Base-by-base conservation (phyloP, 208 protist species). In the Crithidia acanthocephali region DNA sequence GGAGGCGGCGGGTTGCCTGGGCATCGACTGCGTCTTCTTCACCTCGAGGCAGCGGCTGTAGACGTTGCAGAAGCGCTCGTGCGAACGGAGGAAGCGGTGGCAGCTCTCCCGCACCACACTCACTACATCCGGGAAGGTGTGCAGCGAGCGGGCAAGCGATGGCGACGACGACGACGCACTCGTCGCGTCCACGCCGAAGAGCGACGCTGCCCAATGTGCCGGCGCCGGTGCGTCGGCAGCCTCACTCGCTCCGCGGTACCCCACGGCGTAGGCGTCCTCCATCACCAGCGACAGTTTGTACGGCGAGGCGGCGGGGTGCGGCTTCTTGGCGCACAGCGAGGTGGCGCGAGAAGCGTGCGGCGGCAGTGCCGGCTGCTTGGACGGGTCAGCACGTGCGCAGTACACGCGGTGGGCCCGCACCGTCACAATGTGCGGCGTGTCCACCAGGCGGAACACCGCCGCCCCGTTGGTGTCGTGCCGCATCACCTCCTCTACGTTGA, bases 381-480 rank as follows among this genome's bases (percentile, higher is more conserved):
- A 2, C 13, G 61, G n/a, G 13, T 53, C 50, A 3, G 62, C 56
- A 11, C 48, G 65, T 25, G 74, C 79, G 68, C 85, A 90, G 69
- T 80, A 82, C 2, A 89, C 83, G 33, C 83, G 84, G 55, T 95
- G 87, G 2, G 87, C 80, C 3, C 81, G 78, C 22, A 95, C 51
- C 23, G 78, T 83, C 15, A 92, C 86, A 9, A 72, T 37, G 18
- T 52, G 50, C 4, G 60, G 65, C 22, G 42, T 48, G 20, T 61
- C 63, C 6, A 33, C 50, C 13, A 68, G 44, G n/a, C 51, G 70
- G 27, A 72, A 78, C 2, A 27, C 23, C 8, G 62, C n/a, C 5
- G 45, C 62, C 6, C 56, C 63, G 33, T 63, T 28, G 0, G 23
- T 75, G 57, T 89, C 81, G 72, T 88, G 80, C 13, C 65, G 69